A percentile compares a stretch with the other conserved stretches of the same genome.
phyloP scores from a whole-genome alignment of 345 rosid genomes.

The Heritiera littoralis region DNA sequence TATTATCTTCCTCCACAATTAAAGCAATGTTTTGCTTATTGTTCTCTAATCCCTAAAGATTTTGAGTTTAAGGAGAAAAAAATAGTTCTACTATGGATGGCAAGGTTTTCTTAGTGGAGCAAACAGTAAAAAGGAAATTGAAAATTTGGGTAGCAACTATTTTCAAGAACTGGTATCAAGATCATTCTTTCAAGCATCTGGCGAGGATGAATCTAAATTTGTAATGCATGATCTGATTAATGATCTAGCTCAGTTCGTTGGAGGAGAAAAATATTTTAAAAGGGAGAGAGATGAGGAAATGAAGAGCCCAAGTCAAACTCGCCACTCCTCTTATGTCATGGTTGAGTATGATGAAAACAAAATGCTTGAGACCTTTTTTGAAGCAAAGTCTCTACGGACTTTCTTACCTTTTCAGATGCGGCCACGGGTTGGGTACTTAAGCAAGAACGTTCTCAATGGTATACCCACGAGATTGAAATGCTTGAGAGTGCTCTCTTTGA shows the following conservation, averaged over 20 bases:
- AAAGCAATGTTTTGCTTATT: conserved; percentile 27
- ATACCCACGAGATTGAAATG: neutral
- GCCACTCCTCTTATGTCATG: neutral
- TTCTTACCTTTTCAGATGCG: neutral
- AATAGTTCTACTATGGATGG: conserved; percentile 28
- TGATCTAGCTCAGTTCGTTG: conserved; percentile 19
- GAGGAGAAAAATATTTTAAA: neutral
- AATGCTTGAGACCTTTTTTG: neutral
- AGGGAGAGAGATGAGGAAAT: neutral
- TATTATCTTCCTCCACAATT: neutral
- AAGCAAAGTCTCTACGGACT: conserved; percentile 9
- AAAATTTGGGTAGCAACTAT: neutral
- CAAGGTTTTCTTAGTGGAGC: conserved; percentile 16
- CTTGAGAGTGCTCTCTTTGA: conserved; percentile 23
- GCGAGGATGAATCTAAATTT: neutral
- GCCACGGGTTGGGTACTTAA: neutral
- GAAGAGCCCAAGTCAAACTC: neutral
- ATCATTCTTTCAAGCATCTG: conserved; percentile 10
- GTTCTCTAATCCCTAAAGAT: conserved; percentile 12
- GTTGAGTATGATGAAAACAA: neutral
- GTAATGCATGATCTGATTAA: conserved; percentile 30
- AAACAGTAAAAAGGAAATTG: neutral
- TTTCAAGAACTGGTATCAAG: neutral
- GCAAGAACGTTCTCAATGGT: neutral
- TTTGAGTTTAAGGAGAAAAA: neutral